Percentiles rank a stretch among this genome's conserved stretches.
Conservation (phyloP, 2,329 filamentous ascomycete species). For the Aspergillus versicolor region DNA sequence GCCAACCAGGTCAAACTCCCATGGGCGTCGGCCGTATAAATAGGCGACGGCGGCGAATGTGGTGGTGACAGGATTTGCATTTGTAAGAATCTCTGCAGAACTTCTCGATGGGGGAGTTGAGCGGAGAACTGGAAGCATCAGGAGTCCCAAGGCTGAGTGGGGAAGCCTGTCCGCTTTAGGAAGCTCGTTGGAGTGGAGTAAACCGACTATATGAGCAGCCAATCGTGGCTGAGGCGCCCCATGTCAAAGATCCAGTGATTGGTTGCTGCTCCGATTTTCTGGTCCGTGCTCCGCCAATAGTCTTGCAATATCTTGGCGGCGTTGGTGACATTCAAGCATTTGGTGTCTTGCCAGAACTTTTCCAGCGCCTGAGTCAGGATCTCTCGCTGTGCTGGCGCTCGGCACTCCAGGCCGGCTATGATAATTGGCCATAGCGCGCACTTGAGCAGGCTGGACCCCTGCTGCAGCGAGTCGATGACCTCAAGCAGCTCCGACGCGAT, state of each 20-base stretch:
- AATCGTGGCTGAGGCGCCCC: slow-evolving; percentile 12
- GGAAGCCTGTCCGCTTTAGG: slow-evolving; percentile 13
- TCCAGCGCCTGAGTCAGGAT: slow-evolving; percentile 9
- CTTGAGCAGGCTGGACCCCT: slow-evolving; percentile 17
- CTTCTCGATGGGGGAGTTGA: slow-evolving; percentile 5
- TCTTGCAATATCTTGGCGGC: slow-evolving; percentile 18
- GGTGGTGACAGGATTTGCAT: not conserved
- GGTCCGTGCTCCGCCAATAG: slow-evolving; percentile 13
- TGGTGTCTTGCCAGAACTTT: slow-evolving; percentile 19
- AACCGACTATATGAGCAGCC: slow-evolving; percentile 14
- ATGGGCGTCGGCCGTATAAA: not conserved
- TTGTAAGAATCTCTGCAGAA: slow-evolving; percentile 2
- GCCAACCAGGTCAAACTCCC: not conserved
- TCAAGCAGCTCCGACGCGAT: slow-evolving; percentile 7
- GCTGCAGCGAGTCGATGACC: slow-evolving; percentile 6
- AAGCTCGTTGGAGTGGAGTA: slow-evolving; percentile 25
- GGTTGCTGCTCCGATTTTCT: not conserved
- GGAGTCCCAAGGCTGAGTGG: no score
- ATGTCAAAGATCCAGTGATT: slow-evolving; percentile 11
- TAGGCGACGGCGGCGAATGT: not conserved
- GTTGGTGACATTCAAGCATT: slow-evolving; percentile 23
- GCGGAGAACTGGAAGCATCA: not conserved
- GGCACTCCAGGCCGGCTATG: slow-evolving; percentile 20
- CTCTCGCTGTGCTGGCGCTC: not conserved
- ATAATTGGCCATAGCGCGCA: slow-evolving; percentile 25